Percentiles rank a stretch among this genome's conserved stretches.
Conservation (phyloP, 73 alveolate species). For the Uronychia binucleata region DNA sequence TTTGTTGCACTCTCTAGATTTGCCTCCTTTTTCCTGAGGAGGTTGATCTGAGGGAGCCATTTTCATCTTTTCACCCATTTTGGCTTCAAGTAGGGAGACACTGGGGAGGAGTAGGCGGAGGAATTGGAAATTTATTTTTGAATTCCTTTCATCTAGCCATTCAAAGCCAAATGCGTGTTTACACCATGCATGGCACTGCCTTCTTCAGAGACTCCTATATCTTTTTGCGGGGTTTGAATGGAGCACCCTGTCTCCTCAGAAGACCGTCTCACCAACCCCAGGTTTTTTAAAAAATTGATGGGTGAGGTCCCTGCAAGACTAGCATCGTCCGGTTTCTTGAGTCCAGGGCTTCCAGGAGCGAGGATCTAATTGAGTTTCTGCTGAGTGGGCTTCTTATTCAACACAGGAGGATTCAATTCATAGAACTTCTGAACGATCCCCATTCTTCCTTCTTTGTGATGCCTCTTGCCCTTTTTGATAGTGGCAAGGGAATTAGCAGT, state of each 20-base stretch:
- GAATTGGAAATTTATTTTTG: background rate
- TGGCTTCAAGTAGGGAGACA: background rate
- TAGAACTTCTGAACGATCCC: background rate
- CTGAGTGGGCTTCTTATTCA: background rate
- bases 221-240: background rate
- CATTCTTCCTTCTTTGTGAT: background rate
- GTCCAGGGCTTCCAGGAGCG: background rate
- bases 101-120: too few species aligned
- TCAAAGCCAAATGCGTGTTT: background rate
- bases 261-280: background rate
- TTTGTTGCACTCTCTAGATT: background rate
- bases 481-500: background rate
- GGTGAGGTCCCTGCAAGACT: background rate
- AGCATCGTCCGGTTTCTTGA: background rate
- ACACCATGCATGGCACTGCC: background rate
- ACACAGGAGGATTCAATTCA: background rate
- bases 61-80: background rate
- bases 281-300: background rate
- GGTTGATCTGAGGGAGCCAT: background rate
- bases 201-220: background rate
- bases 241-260: background rate
- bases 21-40: background rate
- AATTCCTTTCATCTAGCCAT: background rate
- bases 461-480: background rate
- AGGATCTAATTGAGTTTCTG: background rate